Percentiles rank a stretch among this genome's conserved stretches.
These are phyloP conservation scores for Periconia sp. DNA, from an alignment of 2,329 filamentous ascomycete species.

Conservation along the genomic window DNA sequence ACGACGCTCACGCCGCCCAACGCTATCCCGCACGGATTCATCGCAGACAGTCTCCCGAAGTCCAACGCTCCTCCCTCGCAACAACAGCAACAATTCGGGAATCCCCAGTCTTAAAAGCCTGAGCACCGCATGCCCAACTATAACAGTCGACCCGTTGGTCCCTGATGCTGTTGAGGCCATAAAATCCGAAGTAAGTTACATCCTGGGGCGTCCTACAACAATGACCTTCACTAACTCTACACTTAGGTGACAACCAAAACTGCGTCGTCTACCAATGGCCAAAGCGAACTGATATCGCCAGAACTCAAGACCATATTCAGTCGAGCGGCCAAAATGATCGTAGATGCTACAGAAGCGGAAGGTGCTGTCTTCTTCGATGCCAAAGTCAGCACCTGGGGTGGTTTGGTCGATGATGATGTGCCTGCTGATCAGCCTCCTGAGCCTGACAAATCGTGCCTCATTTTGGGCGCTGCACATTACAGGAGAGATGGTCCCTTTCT, in stretches of 20 bases:
- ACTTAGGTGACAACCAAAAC: conserved; percentile 14
- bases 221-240: too few species aligned
- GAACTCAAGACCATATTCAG: conserved; percentile 38
- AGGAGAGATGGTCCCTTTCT: conserved; percentile 15
- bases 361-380: conserved; percentile 43
- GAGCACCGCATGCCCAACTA: conserved; percentile 19
- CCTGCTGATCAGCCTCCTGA: conserved; percentile 31
- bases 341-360: conserved; percentile 40
- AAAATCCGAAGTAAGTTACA: conserved; percentile 10
- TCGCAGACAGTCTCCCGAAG: conserved; percentile 11
- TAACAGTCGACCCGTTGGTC: conserved; percentile 18
- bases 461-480: conserved; percentile 31
- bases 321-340: conserved; percentile 43
- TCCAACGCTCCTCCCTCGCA: conserved; percentile 16
- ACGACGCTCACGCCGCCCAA: conserved; percentile 24
- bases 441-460: conserved; percentile 35
- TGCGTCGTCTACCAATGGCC: conserved; percentile 23
- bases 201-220: too few species aligned
- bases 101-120: conserved; percentile 17
- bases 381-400: conserved; percentile 41
- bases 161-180: conserved; percentile 22
- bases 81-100: conserved; percentile 24
- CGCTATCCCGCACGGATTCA: conserved; percentile 10
- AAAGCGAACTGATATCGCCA: conserved; percentile 27
- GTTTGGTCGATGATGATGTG: conserved; percentile 40